Conservation (phyloP, 2,329 filamentous ascomycete genomes). For the Lachnellula suecica region DNA sequence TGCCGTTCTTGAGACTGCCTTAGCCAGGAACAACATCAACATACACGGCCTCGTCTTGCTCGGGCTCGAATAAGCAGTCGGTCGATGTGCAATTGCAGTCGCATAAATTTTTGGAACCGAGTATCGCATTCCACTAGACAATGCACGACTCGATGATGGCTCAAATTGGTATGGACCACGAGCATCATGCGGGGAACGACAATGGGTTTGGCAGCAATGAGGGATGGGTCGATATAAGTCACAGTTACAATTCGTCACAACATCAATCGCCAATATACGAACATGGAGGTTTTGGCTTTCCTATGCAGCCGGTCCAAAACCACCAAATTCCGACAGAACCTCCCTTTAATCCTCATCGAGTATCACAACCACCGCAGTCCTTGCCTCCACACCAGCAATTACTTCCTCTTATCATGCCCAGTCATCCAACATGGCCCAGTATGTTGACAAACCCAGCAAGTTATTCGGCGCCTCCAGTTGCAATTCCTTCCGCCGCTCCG, state of each 20-base stretch:
- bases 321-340: constrained; percentile 60
- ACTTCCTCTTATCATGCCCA: constrained; percentile 71
- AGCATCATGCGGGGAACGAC: constrained; percentile 29
- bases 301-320: constrained; percentile 54
- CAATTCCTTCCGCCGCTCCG: constrained; percentile 54
- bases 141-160: constrained; percentile 38
- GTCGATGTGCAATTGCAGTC: constrained; percentile 21
- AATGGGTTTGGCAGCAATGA: constrained; percentile 44
- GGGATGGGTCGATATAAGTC: constrained; percentile 55
- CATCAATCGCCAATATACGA: constrained; percentile 70
- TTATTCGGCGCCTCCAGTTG: constrained; percentile 58
- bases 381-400: constrained; percentile 49
- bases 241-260: constrained; percentile 46
- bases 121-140: constrained; percentile 16
- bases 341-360: constrained; percentile 44
- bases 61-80: constrained; percentile 11
- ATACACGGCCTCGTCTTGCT: constrained; percentile 22
- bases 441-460: constrained; percentile 72
- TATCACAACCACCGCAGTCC: constrained; percentile 51
- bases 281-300: constrained; percentile 63
- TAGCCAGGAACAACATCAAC: constrained; percentile 34
- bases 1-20: constrained; percentile 34
- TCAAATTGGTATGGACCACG: constrained; percentile 35
- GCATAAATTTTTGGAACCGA: constrained; percentile 15
- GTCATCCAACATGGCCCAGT: constrained; percentile 72